These are phyloP conservation scores for Talaromyces funiculosus DNA, from an alignment of 2,329 filamentous ascomycete species.

Conservation along the genomic window DNA sequence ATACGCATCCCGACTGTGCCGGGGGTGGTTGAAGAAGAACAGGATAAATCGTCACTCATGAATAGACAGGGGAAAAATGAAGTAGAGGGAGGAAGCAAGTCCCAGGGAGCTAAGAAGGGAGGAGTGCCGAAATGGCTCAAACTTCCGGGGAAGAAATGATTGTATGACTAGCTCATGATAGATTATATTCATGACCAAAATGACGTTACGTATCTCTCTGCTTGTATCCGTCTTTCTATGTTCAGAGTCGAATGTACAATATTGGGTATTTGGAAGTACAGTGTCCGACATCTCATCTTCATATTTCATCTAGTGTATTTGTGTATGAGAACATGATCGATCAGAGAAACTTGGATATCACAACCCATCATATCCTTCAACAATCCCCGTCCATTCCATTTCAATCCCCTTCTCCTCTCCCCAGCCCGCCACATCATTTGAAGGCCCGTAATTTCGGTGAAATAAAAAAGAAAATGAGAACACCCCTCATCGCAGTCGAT, in stretches of 20 bases:
- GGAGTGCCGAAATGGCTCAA: slow-evolving; percentile 66
- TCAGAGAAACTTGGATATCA: neutral
- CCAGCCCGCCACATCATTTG: neutral
- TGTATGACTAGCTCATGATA: neutral
- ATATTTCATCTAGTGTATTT: slow-evolving; percentile 10
- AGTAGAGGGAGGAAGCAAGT: slow-evolving; percentile 28
- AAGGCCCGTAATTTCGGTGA: neutral
- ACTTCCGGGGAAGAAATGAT: slow-evolving; percentile 64
- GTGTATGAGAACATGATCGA: neutral
- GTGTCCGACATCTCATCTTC: slow-evolving; percentile 7
- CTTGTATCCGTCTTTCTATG: neutral
- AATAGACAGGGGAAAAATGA: slow-evolving; percentile 26
- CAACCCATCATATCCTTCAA: neutral
- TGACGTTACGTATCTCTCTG: neutral
- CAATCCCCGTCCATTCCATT: neutral
- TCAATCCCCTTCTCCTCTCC: slow-evolving; percentile 1
- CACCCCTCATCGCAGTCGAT: neutral
- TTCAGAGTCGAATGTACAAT: neutral
- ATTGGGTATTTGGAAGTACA: neutral
- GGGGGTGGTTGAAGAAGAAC: slow-evolving; percentile 38
- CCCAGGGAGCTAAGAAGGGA: slow-evolving; percentile 29
- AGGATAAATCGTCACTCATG: slow-evolving; percentile 17
- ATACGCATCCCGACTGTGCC: slow-evolving; percentile 59
- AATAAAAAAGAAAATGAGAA: neutral
- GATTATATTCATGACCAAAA: neutral